Base-by-base conservation (phyloP, 2,329 filamentous ascomycete species). In the Cladophialophora chaetospira region DNA sequence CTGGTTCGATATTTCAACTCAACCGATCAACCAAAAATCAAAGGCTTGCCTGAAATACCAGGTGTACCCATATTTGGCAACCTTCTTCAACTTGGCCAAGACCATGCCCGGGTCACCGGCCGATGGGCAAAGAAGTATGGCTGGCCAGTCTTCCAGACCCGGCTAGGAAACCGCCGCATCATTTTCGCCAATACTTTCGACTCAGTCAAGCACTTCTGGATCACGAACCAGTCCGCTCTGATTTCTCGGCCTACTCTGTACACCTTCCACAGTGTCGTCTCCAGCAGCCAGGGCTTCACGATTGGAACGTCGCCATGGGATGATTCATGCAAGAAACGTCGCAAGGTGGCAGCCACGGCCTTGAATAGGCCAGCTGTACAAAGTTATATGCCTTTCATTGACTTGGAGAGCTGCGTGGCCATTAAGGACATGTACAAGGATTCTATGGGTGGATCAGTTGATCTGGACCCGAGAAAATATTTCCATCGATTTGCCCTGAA, bases 231-330 rank as follows among this genome's bases (percentile, higher is more conserved):
- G 66, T 89, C 88, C 0, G 81, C 88, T 0, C 75, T 92, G 56
- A 90, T 91, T 66, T 91, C 88, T 0, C 82, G 89, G 1, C 89
- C 89, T 0, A 89, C 80, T 21, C 82, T 91, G 45, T 88, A 93
- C 71, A 93, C 89, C 0, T 93, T 92, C 71, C 89, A 92, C 72
- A 88, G 82, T 4, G 86, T 92, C 3, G 86, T 91, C 2, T 91
- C 88, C 1, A 84, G 80, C 29, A 89, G 87, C 0, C 87, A 91
- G 64, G 88, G 88, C 4, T 88, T 91, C 71, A 93, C 89, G 0
- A 91, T 94, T 59, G 89, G 89, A 1, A 91, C 89, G 0, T 91
- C 88, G 0, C 89, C 89, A 0, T 94, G 89, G 87, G 88, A 92
- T 60, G 88, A 91, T 48, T 89, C 85, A 2, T 90, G 88, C 73